Base-by-base conservation (phyloP, 2,329 filamentous ascomycete species). In the Bipolaris victoriae region DNA sequence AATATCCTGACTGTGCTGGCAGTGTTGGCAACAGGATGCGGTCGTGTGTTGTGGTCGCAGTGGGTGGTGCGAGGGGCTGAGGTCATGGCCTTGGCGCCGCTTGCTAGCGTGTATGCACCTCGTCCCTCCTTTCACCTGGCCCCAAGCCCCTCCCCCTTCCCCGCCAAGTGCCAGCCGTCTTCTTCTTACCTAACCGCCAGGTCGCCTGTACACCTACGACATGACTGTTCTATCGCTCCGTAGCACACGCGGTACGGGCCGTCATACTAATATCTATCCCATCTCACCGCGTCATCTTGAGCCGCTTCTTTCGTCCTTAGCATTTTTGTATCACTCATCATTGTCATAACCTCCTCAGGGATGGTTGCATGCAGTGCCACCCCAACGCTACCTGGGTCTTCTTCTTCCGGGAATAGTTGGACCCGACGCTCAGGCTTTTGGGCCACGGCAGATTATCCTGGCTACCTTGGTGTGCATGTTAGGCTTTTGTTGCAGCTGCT, bases 31-130 rank as follows among this genome's bases (percentile, higher is more conserved):
- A 16, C 9, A 18, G 7, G 4, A 11, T 16, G n/a, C 10, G 24
- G 40, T 43, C 13, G 39, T 51, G 37, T 31, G 10, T 31, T 31
- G 10, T 31, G 29, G 29, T 31, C 10, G 10, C 29, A 11, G 29
- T 13, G 29, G 29, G 7, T 13, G 2, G 29, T 31, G 29, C 29
- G 39, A 35, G 44, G 41, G 49, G 49, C 44, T 61, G 62, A 64
- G 60, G 62, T 64, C 62, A 63, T 63, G 26, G 35, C 44, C 60
- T 62, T 62, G 57, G 60, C 60, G 6, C 7, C 16, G n/a, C 36
- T 36, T 20, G 33, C 20, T 50, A 55, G 39, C 39, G 40, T 49
- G 33, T 46, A 46, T 46, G 24, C 29, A 13, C 10, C 29, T 31
- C 10, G 29, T 31, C 29, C 29, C 29, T 31, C 29, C 29, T 13